These are phyloP conservation scores for Agrostemma githago DNA, from an alignment of 148 eudicot genomes.

Conservation along the genomic window DNA sequence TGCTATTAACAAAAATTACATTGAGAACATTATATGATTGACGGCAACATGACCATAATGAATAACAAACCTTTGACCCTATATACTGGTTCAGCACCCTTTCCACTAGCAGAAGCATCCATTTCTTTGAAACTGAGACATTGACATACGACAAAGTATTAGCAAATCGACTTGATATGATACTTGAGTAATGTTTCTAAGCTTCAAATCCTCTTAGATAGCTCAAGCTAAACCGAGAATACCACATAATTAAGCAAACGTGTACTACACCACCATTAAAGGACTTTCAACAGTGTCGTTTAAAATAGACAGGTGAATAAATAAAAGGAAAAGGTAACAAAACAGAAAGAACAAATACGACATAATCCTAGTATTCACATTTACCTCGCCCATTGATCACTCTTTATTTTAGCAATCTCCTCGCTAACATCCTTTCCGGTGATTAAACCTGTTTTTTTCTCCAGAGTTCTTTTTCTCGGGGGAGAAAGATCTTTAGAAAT, in stretches of 20 bases:
- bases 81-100: slow-evolving; percentile 72
- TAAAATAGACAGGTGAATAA: not conserved
- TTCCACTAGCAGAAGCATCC: slow-evolving; percentile 78
- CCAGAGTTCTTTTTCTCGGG: slow-evolving; percentile 43
- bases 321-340: not conserved
- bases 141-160: not conserved
- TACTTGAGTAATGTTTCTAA: not conserved
- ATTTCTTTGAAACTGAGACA: slow-evolving; percentile 56
- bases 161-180: slow-evolving; percentile 4
- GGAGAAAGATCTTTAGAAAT: slow-evolving; percentile 57
- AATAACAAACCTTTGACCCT: slow-evolving; percentile 61
- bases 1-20: not conserved
- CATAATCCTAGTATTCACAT: not conserved
- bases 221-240: not conserved
- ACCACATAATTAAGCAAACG: slow-evolving; percentile 1
- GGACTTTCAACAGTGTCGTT: not conserved
- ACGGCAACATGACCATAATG: not conserved
- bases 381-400: slow-evolving; percentile 66
- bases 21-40: not conserved
- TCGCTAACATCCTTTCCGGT: slow-evolving; percentile 68
- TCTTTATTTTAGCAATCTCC: slow-evolving; percentile 53
- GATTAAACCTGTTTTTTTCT: slow-evolving; percentile 67
- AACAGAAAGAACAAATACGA: not conserved
- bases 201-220: not conserved
- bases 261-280: not conserved